Conservation (phyloP, 2,329 filamentous ascomycete species). For the Esteya vermicola region DNA sequence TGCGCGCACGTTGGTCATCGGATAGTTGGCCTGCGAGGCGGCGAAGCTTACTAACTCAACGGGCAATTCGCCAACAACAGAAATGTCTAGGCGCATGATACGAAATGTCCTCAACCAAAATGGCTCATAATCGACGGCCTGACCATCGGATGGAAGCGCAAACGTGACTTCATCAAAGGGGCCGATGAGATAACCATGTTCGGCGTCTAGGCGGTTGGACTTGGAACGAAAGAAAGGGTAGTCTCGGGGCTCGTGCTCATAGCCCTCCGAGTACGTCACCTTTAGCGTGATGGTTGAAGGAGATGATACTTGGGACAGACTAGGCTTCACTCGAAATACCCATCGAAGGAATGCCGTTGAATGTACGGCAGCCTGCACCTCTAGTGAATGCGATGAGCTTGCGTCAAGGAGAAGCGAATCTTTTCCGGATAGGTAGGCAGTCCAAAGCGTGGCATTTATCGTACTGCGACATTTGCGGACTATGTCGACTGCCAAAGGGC, state of each 20-base stretch:
- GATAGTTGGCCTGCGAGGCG: slow-evolving; percentile 21
- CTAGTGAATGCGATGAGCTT: slow-evolving; percentile 11
- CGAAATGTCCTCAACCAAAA: slow-evolving; percentile 27
- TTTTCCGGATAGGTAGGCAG: slow-evolving; percentile 5
- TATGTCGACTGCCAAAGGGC: slow-evolving; percentile 8
- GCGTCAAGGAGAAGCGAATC: slow-evolving; percentile 5
- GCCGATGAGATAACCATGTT: slow-evolving; percentile 14
- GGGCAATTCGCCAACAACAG: slow-evolving; percentile 9
- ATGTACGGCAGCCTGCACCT: slow-evolving; percentile 15
- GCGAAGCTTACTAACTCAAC: slow-evolving; percentile 14
- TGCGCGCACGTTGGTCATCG: slow-evolving; percentile 17
- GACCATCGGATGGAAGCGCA: slow-evolving; percentile 7
- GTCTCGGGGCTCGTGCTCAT: slow-evolving; percentile 18
- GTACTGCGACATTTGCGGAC: slow-evolving; percentile 13
- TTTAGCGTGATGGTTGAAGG: slow-evolving; percentile 8
- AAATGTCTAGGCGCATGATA: slow-evolving; percentile 17
- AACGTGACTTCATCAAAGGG: slow-evolving; percentile 20
- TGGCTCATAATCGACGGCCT: slow-evolving; percentile 17
- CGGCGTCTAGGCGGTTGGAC: slow-evolving; percentile 19
- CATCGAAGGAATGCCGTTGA: slow-evolving; percentile 15
- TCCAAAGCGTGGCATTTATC: slow-evolving; percentile 7
- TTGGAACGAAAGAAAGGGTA: slow-evolving; percentile 26
- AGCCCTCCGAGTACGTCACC: slow-evolving; percentile 18
- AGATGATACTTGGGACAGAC: neutral
- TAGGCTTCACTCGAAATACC: slow-evolving; percentile 5